Base-by-base conservation (phyloP, 306 rosid species). In the Prosopis cineraria region DNA sequence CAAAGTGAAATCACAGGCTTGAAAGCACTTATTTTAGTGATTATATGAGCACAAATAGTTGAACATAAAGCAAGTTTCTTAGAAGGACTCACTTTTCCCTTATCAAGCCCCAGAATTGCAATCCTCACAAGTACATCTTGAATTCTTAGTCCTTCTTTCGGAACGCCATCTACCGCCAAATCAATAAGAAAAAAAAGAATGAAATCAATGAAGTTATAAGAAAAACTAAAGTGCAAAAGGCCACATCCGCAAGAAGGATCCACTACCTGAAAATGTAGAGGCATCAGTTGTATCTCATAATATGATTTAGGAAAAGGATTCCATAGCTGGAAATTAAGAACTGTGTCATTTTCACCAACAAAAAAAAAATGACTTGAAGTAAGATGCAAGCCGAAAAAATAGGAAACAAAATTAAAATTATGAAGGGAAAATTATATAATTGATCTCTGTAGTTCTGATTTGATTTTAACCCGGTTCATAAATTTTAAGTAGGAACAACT, bases 121-220 rank as follows among this genome's bases (percentile, higher is more conserved):
- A 96, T 89, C 79, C 99, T 90, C 84, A 91, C 92, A 48, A 96
- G 97, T 48, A 96, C 99, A 53, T 96, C 99, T 75, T 76, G 89
- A 76, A 93, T 89, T 76, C 98, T 86, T 63, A 96, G 96, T 76
- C 99, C 99, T 76, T 96, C 99, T 83, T 95, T 96, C 27, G 99
- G 99, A 80, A 96, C 99, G 31, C 99, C 99, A 78, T 96, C 99
- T 96, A 70, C 81, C 83, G 39, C 68, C 55, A 72, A 83, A 86
- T 78, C 41, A 79, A 62, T 47, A 60, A 77, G 40, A 41, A 69
- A 37, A 22, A 82, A 64, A 7, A n/a, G n/a, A n/a, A 33, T 79
- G 69, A 73, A 40, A 30, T 50, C 70, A 73, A 47, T 29, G 7
- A 75, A 82, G 72, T 69, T 44, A 22, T 19, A 66, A 45, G 9